phyloP scores from a whole-genome alignment of 2,329 filamentous ascomycete genomes.

The Arthrocladium fulminans region DNA sequence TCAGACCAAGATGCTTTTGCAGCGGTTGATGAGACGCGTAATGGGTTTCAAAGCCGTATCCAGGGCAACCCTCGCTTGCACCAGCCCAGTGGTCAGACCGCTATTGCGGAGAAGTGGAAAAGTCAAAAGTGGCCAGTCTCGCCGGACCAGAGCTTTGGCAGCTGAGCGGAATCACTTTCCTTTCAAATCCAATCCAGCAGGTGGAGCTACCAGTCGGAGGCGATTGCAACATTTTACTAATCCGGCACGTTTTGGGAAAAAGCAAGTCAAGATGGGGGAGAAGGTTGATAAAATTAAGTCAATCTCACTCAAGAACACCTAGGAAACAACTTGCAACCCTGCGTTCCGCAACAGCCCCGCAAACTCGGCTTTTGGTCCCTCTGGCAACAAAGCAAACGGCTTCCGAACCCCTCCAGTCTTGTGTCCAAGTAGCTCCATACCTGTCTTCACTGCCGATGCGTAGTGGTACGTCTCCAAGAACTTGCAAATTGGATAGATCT shows the following conservation, averaged over 20 bases:
- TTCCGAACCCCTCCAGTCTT: slow-evolving; percentile 42
- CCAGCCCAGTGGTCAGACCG: too few species aligned
- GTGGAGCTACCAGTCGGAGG: too few species aligned
- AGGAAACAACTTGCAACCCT: slow-evolving; percentile 29
- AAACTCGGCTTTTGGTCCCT: slow-evolving; percentile 29
- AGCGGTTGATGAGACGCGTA: too few species aligned
- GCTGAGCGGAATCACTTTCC: too few species aligned
- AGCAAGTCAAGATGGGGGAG: neutral
- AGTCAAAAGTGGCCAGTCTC: too few species aligned
- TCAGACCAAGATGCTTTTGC: too few species aligned
- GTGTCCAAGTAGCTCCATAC: slow-evolving; percentile 37
- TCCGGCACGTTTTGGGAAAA: neutral
- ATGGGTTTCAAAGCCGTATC: too few species aligned
- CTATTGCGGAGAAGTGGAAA: too few species aligned
- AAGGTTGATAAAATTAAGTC: neutral
- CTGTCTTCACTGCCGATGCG: slow-evolving; percentile 41
- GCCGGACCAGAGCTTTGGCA: too few species aligned
- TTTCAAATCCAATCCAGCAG: too few species aligned
- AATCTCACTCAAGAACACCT: slow-evolving; percentile 3
- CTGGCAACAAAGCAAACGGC: slow-evolving; percentile 37
- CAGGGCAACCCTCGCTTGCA: too few species aligned
- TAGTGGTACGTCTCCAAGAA: slow-evolving; percentile 44
- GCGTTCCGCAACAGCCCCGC: slow-evolving; percentile 32
- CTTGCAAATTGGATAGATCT: slow-evolving; percentile 44
- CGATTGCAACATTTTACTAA: too few species aligned